Evolutionary conservation across 2,329 filamentous ascomycete species (phyloP).

Genomic region (Penicillium brasilianum): DNA sequence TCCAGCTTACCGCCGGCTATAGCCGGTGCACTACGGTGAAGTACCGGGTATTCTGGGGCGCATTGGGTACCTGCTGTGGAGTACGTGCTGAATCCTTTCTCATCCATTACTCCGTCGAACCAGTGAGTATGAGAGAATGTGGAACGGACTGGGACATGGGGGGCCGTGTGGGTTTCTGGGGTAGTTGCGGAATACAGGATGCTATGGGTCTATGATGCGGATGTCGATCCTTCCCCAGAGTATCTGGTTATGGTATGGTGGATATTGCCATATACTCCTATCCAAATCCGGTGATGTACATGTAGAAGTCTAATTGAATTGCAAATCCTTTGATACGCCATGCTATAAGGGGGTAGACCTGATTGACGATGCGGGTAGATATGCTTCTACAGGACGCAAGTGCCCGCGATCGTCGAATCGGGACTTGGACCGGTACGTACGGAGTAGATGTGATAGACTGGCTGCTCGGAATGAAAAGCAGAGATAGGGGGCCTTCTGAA

Average conservation of each 20-base stretch:
- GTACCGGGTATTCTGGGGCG: constrained; percentile 17
- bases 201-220: not conserved
- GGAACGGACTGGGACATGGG: not conserved
- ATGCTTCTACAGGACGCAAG: not conserved
- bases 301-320: not conserved
- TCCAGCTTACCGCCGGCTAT: constrained; percentile 22
- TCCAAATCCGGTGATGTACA: not conserved
- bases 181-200: not conserved
- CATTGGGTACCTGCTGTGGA: not conserved
- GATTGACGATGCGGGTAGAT: constrained; percentile 3
- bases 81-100: not conserved
- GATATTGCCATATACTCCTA: not conserved
- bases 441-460: not conserved
- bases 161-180: not conserved
- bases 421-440: not conserved
- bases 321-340: not conserved
- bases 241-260: not conserved
- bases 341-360: not conserved
- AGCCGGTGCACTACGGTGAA: constrained; percentile 14
- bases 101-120: not conserved
- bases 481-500: not conserved
- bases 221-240: not conserved
- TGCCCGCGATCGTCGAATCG: not conserved
- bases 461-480: not conserved
- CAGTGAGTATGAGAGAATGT: not conserved